A percentile compares a stretch with the other conserved stretches of the same genome.
These are phyloP conservation scores for Hypoxylon sp. DNA, from an alignment of 2,329 filamentous ascomycete genomes.

Conservation along the genomic window DNA sequence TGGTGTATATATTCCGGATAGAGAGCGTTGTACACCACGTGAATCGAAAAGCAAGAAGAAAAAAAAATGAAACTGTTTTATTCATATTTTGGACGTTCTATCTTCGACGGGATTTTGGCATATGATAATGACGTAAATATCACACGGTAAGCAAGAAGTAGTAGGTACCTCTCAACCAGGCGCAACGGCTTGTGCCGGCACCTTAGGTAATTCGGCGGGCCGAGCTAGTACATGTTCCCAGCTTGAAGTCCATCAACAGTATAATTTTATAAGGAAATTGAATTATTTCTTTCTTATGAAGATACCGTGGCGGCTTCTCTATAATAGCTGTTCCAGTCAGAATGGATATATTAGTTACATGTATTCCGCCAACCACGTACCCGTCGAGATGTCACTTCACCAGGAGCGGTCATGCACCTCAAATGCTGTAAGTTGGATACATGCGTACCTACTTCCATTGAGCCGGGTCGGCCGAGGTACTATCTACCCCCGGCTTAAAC, in stretches of 20 bases:
- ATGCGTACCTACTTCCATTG: conserved; percentile 27
- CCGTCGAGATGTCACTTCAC: conserved; percentile 13
- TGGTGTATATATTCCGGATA: conserved; percentile 43
- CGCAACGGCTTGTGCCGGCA: conserved; percentile 36
- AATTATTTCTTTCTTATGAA: not conserved
- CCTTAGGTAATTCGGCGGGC: conserved; percentile 15
- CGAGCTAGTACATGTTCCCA: conserved; percentile 16
- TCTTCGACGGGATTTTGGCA: conserved; percentile 33
- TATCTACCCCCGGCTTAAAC: conserved; percentile 12
- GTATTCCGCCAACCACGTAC: not conserved
- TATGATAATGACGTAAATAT: conserved; percentile 44
- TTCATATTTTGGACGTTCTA: not conserved
- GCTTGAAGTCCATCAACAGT: not conserved
- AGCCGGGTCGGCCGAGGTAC: conserved; percentile 40
- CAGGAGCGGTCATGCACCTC: not conserved
- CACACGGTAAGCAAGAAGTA: not conserved
- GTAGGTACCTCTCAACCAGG: conserved; percentile 19
- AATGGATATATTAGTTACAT: not conserved
- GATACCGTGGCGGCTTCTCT: not conserved
- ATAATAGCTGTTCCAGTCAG: not conserved
- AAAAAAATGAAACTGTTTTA: not conserved
- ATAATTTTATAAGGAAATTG: not conserved
- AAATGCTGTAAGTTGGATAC: too few species aligned
- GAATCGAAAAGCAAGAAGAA: not conserved
- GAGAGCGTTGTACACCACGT: conserved; percentile 8